Evolutionary conservation across 129 eudicot species (phyloP).

Genomic region (Flaveria trinervia): DNA sequence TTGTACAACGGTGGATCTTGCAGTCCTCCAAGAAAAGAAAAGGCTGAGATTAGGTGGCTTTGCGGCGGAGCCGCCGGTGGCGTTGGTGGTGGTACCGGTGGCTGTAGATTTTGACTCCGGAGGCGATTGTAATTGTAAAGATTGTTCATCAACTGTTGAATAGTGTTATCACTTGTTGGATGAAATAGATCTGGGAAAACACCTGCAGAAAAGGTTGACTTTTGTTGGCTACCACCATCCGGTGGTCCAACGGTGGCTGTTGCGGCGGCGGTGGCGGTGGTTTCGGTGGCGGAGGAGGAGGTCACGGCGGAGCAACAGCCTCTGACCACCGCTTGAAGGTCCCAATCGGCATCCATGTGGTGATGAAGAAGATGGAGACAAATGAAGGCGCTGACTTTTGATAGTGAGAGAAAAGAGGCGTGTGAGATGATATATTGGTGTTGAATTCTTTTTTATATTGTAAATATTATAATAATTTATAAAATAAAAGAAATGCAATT

Average conservation of each 20-base stretch:
- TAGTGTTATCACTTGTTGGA: conserved; percentile 38
- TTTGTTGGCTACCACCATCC: conserved; percentile 22
- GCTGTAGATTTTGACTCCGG: conserved; percentile 30
- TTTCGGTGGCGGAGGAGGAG: conserved; percentile 29
- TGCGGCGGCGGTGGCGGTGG: conserved; percentile 11
- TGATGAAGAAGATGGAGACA: conserved; percentile 39
- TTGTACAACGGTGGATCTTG: conserved; percentile 42
- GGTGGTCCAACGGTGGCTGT: neutral
- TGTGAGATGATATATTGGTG: conserved; percentile 30
- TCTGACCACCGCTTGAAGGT: conserved; percentile 92
- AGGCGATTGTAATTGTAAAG: conserved; percentile 61
- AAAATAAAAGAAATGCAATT: neutral
- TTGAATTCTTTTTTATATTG: conserved; percentile 1
- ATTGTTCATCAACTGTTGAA: conserved; percentile 60
- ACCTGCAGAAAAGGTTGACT: conserved; percentile 22
- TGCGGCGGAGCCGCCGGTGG: conserved; percentile 35
- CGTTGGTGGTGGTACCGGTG: conserved; percentile 25
- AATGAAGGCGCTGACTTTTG: conserved; percentile 99
- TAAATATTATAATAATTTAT: too few species aligned
- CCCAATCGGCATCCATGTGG: conserved; percentile 76
- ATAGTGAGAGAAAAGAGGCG: conserved; percentile 42
- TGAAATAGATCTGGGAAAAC: conserved; percentile 57
- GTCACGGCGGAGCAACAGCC: conserved; percentile 63
- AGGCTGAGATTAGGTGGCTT: conserved; percentile 48
- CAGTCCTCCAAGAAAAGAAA: conserved; percentile 65